These are phyloP conservation scores for Cenchrus fungigraminus DNA, from an alignment of 176 grass and related monocot genomes.

Conservation along the genomic window DNA sequence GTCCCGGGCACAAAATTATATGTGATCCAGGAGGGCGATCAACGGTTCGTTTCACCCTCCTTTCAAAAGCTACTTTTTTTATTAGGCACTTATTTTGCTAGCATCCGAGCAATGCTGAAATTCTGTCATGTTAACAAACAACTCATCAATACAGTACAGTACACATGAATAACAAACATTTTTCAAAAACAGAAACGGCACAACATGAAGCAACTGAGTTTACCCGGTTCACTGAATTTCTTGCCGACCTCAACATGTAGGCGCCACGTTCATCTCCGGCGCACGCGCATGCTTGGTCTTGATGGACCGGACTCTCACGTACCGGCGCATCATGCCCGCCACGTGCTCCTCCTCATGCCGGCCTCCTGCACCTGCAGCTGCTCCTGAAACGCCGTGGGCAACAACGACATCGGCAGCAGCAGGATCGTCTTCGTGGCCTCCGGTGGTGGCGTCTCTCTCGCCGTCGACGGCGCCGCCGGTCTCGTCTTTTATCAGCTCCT, in stretches of 20 bases:
- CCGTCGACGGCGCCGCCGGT: background rate
- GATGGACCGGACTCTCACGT: slow-evolving; percentile 21
- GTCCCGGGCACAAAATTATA: background rate
- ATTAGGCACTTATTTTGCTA: too few relatives aligned
- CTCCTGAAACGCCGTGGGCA: background rate
- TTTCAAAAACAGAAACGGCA: background rate
- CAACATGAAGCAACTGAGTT: background rate
- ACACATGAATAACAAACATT: background rate
- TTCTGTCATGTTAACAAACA: background rate
- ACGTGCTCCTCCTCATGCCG: background rate
- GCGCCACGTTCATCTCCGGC: background rate
- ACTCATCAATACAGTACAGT: background rate
- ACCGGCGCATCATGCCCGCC: slow-evolving; percentile 22
- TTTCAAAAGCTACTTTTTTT: too few relatives aligned
- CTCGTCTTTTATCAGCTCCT: slow-evolving; percentile 45
- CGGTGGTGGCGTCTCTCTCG: background rate
- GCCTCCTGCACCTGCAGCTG: background rate
- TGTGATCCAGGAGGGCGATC: background rate
- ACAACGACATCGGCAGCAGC: background rate
- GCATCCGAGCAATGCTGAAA: too few relatives aligned
- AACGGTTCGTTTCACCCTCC: too few relatives aligned
- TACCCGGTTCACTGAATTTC: background rate
- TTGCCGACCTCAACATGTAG: background rate
- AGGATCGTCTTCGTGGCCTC: slow-evolving; percentile 1
- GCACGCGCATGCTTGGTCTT: slow-evolving; percentile 17